These are phyloP conservation scores for Grifola frondosa DNA, from an alignment of 1,284 basidiomycete species.

Conservation along the genomic window DNA sequence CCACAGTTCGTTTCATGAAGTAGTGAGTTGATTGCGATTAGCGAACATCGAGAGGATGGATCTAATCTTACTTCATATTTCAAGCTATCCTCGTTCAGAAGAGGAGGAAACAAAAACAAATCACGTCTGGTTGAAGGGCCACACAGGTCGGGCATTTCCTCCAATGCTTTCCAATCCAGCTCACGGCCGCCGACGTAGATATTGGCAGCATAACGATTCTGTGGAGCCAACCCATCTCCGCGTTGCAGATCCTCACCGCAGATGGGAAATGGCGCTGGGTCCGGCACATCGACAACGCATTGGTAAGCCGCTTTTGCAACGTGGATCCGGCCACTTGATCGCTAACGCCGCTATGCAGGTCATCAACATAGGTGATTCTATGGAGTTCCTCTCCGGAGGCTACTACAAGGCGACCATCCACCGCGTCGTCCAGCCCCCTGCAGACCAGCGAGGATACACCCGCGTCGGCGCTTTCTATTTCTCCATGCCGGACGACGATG, in stretches of 20 bases:
- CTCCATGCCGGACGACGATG: conserved; percentile 33
- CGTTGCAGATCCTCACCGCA: conserved; percentile 41
- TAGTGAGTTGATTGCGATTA: conserved; percentile 41
- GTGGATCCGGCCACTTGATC: too few relatives aligned
- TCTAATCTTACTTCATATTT: too few relatives aligned
- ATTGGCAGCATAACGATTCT: conserved; percentile 58
- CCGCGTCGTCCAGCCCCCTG: conserved; percentile 48
- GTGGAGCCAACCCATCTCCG: conserved; percentile 61
- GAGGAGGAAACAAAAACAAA: conserved; percentile 57
- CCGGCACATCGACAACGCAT: conserved; percentile 56
- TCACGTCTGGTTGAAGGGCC: conserved; percentile 43
- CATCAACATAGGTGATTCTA: conserved; percentile 43
- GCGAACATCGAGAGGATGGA: too few relatives aligned
- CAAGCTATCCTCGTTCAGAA: conserved; percentile 43
- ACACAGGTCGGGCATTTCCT: conserved; percentile 44
- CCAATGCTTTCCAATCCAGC: neutral
- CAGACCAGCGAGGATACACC: conserved; percentile 44
- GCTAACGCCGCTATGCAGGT: too few relatives aligned
- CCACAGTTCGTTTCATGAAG: conserved; percentile 56
- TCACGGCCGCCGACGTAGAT: conserved; percentile 36
- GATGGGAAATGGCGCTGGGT: conserved; percentile 56
- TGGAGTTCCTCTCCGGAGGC: conserved; percentile 44
- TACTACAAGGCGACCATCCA: conserved; percentile 44
- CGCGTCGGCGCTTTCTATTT: conserved; percentile 48
- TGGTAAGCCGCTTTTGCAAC: conserved; percentile 37